A percentile compares a stretch with the other conserved stretches of the same genome.
Conservation (phyloP, 2,329 filamentous ascomycete genomes). For the Pleurostoma richardsiae region DNA sequence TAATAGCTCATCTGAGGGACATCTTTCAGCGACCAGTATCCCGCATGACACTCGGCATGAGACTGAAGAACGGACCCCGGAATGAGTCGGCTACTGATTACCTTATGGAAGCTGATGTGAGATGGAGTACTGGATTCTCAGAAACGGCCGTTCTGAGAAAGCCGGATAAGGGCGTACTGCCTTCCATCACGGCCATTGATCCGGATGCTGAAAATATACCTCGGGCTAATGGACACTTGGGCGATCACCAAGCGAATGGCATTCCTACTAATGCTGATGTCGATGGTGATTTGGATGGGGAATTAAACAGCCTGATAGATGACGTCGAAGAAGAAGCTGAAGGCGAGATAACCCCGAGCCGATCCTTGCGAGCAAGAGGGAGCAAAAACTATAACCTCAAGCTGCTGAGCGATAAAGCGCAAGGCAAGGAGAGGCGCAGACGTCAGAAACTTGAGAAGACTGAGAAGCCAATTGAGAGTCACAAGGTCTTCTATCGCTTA, state of each 20-base stretch:
- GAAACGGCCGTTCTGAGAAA: slow-evolving; percentile 19
- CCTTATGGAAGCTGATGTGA: slow-evolving; percentile 42
- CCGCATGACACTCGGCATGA: slow-evolving; percentile 16
- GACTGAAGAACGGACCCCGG: slow-evolving; percentile 27
- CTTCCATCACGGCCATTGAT: slow-evolving; percentile 37
- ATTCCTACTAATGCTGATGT: slow-evolving; percentile 12
- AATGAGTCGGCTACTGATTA: slow-evolving; percentile 32
- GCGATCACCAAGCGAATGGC: slow-evolving; percentile 17
- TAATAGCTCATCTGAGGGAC: slow-evolving; percentile 34
- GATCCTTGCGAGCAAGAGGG: slow-evolving; percentile 42
- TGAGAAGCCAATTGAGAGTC: slow-evolving; percentile 29
- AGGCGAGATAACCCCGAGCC: slow-evolving; percentile 45
- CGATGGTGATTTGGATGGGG: slow-evolving; percentile 1
- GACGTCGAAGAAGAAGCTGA: slow-evolving; percentile 39
- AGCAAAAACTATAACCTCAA: slow-evolving; percentile 56
- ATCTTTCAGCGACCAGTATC: slow-evolving; percentile 27
- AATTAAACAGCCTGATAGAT: slow-evolving; percentile 13
- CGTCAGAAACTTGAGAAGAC: slow-evolving; percentile 26
- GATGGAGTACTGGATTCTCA: slow-evolving; percentile 37
- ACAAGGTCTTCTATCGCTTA: slow-evolving; percentile 39
- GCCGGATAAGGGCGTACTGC: slow-evolving; percentile 35
- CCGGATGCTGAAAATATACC: slow-evolving; percentile 24
- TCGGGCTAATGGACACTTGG: slow-evolving; percentile 24
- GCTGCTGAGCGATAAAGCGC: slow-evolving; percentile 50
- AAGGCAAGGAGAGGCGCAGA: slow-evolving; percentile 43